These are phyloP conservation scores for Saccharum officinarum DNA, from an alignment of 176 grass and related monocot genomes.

Conservation along the genomic window DNA sequence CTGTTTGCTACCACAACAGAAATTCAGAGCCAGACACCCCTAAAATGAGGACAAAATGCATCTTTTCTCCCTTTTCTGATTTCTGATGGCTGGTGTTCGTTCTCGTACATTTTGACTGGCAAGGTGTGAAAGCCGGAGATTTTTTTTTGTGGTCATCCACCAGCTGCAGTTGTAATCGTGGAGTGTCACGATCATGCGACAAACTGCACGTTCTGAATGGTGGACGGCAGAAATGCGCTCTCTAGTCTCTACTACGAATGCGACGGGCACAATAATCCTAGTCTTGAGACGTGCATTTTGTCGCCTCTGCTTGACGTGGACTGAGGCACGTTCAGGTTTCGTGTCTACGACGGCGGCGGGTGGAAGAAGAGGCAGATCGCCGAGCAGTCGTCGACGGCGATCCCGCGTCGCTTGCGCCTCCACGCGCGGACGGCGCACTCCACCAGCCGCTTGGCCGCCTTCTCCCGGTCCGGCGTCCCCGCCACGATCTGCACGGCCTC, in stretches of 20 bases:
- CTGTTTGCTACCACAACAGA: not conserved
- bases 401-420: constrained; percentile 60
- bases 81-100: constrained; percentile 23
- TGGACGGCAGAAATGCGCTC: constrained; percentile 18
- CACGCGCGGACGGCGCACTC: constrained; percentile 70
- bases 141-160: constrained; percentile 29
- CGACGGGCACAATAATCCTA: not conserved
- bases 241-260: not conserved
- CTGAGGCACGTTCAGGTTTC: not conserved
- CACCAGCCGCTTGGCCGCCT: constrained; percentile 73
- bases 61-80: not conserved
- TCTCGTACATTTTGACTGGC: constrained; percentile 17
- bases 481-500: constrained; percentile 93
- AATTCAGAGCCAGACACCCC: not conserved
- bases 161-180: constrained; percentile 23
- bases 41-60: constrained; percentile 38
- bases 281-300: not conserved
- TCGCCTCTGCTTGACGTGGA: not conserved
- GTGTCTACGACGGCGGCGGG: constrained; percentile 30
- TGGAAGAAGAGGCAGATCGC: constrained; percentile 91
- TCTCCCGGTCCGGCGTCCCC: constrained; percentile 44
- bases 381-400: constrained; percentile 94
- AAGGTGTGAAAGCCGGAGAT: constrained; percentile 21
- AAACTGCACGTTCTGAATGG: constrained; percentile 22
- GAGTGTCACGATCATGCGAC: constrained; percentile 23